These are phyloP conservation scores for Podila horticola DNA, from an alignment of 192 early-diverging fungal species.

Conservation along the genomic window DNA sequence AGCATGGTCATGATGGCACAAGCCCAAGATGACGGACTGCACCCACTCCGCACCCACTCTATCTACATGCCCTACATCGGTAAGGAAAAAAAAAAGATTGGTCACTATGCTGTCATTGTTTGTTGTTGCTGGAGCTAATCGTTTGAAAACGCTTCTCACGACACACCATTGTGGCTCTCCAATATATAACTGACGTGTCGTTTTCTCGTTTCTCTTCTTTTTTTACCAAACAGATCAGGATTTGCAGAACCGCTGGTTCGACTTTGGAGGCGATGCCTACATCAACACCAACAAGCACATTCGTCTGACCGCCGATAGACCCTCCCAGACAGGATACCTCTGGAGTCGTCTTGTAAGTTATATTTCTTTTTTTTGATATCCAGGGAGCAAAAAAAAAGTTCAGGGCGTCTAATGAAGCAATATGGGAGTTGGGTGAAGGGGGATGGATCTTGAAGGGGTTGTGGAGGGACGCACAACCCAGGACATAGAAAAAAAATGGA, in stretches of 20 bases:
- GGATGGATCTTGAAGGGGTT: too few relatives aligned
- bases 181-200: not conserved
- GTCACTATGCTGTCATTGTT: too few relatives aligned
- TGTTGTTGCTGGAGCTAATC: not conserved
- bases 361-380: not conserved
- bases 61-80: slow-evolving; percentile 69
- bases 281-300: slow-evolving; percentile 90
- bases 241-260: slow-evolving; percentile 89
- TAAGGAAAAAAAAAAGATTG: slow-evolving; percentile 6
- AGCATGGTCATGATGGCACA: slow-evolving; percentile 1
- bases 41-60: slow-evolving; percentile 62
- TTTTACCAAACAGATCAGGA: slow-evolving; percentile 67
- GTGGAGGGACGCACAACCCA: too few relatives aligned
- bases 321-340: slow-evolving; percentile 84
- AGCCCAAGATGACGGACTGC: slow-evolving; percentile 25
- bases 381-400: not conserved
- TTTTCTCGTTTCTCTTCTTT: not conserved
- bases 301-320: slow-evolving; percentile 84
- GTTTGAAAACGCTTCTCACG: not conserved
- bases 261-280: slow-evolving; percentile 93
- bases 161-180: not conserved
- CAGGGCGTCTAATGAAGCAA: not conserved
- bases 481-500: too few relatives aligned
- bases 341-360: slow-evolving; percentile 74
- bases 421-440: too few relatives aligned